Evolutionary conservation across 352 stramenopile species (phyloP).

Genomic region (Pythium dissotocum): DNA sequence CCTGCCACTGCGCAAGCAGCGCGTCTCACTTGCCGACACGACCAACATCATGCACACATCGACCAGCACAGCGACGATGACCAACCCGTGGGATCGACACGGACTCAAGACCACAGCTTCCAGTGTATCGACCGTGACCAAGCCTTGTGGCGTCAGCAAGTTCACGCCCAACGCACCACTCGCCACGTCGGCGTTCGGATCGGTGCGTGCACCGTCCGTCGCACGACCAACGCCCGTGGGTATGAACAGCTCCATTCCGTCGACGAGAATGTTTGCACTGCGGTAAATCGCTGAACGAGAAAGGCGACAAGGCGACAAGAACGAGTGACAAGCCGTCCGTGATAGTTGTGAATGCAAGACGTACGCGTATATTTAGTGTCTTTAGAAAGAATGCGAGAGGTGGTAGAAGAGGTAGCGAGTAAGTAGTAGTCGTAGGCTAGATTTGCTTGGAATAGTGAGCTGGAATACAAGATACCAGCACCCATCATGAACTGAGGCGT

Average conservation of each 20-base stretch:
- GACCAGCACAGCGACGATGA: conserved; percentile 31
- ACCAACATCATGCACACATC: conserved; percentile 32
- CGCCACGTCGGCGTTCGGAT: conserved; percentile 14
- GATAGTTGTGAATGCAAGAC: conserved; percentile 5
- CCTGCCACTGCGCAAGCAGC: conserved; percentile 50
- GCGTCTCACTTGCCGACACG: conserved; percentile 32
- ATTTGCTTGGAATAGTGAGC: conserved; percentile 1
- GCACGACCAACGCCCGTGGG: background rate
- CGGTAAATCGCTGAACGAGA: conserved; percentile 13
- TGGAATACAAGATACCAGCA: conserved; percentile 2
- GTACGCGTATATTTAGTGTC: conserved; percentile 22
- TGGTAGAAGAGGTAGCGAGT: conserved; percentile 1
- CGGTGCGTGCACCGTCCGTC: background rate
- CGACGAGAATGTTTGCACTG: conserved; percentile 24
- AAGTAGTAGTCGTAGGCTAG: background rate
- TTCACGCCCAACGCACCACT: background rate
- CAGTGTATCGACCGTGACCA: background rate
- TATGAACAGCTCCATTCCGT: background rate
- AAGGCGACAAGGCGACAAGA: background rate
- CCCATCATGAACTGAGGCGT: background rate
- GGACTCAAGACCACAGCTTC: background rate
- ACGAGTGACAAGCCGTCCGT: background rate
- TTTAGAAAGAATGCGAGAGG: background rate
- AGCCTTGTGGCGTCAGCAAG: conserved; percentile 10
- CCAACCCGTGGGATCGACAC: conserved; percentile 29